Evolutionary conservation across 139 green algal species (phyloP), one percentile per base, ranked within the genome.

Genomic region (Chlorella sp.): DNA sequence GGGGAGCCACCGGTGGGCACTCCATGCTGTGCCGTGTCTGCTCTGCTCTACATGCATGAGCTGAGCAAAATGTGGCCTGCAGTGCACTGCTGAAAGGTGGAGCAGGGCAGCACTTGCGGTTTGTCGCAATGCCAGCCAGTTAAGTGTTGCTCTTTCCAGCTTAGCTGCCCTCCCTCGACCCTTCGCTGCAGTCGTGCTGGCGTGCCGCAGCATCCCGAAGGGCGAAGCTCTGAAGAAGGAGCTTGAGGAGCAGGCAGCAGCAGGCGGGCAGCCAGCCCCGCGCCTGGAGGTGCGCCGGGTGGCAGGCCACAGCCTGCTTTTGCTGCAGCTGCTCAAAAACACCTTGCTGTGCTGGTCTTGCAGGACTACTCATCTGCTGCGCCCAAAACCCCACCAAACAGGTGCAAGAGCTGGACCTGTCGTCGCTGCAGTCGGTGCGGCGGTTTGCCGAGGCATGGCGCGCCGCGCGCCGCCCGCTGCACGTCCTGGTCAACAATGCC

Each of bases 401-500:
- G 88, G 92, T 98, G 0, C 82, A 89, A 74, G 51, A 91, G 64
- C 88, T 98, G 41, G 96, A 98, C 76, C 82, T 98, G 15, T 89
- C 95, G 38, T 93, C 86, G 12, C 86, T 98, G 57, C 74, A 90
- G 26, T 98, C 94, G 20, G 93, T 98, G 30, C 87, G 92, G 2
- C 38, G 64, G 9, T 98, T 98, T 90, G 89, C 78, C 0, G 44
- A 81, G 4, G 65, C 67, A 6, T 98, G 94, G 92, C 55, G 92
- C 67, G 71, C 81, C 18, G 67, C 28, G 3, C 30, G 81, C 73
- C 82, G 87, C 18, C 91, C 93, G n/a, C 87, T 98, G 72, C 93
- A 98, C 75, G 75, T 95, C 17, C 92, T 98, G 0, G 82, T 98
- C 82, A 98, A 98, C 93, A 98, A 98, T 81, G 96, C 95, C 5